Percentiles rank a stretch among this genome's conserved stretches.
Evolutionary conservation across 257 asterid species (phyloP).

Genomic region (Capsicum chinense): DNA sequence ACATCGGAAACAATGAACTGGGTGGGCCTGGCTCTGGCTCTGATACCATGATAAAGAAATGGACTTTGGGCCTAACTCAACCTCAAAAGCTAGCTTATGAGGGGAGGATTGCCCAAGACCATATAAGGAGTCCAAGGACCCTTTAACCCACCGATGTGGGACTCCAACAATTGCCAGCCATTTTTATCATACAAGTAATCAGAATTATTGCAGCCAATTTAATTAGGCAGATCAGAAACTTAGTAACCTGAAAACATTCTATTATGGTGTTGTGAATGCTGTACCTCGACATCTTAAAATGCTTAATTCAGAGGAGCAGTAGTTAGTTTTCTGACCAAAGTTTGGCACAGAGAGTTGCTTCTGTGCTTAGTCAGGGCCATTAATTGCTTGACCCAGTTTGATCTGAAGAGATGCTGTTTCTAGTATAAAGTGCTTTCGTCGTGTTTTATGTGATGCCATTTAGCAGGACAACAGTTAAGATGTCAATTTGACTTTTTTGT

Average conservation of each 20-base stretch:
- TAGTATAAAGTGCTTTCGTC: neutral
- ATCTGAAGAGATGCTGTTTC: neutral
- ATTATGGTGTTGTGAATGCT: neutral
- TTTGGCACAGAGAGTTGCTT: neutral
- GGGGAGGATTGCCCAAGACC: too few species aligned
- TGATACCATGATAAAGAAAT: too few species aligned
- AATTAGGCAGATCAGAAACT: conserved; percentile 12
- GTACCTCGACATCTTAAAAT: neutral
- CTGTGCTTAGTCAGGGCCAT: neutral
- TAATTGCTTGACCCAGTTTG: conserved; percentile 11
- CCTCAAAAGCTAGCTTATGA: too few species aligned
- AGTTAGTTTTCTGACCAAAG: neutral
- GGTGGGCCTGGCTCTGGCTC: too few species aligned
- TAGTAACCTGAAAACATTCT: neutral
- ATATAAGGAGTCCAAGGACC: too few species aligned
- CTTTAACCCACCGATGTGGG: too few species aligned
- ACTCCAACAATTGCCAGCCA: too few species aligned
- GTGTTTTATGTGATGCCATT: conserved; percentile 9
- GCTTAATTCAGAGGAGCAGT: conserved; percentile 7
- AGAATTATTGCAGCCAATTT: neutral
- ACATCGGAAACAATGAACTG: too few species aligned
- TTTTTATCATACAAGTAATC: neutral
- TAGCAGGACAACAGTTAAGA: neutral
- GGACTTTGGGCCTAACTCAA: too few species aligned
- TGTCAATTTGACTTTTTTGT: neutral